Evolutionary conservation across 2,329 filamentous ascomycete species (phyloP).

Genomic region (Onygena corvina): DNA sequence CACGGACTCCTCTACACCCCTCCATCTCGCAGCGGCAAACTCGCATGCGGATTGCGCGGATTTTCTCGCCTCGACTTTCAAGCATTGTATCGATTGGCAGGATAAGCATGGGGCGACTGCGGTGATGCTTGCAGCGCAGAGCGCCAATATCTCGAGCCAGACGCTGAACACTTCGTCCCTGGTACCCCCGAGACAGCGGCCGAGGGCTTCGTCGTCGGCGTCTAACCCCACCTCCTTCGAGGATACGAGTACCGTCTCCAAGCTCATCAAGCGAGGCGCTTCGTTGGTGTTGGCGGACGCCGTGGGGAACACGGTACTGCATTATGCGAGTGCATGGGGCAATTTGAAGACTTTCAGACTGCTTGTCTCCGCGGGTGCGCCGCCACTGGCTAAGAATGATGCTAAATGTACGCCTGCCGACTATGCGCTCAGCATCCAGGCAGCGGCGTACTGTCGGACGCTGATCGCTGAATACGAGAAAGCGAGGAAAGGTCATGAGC

Average conservation of each 20-base stretch:
- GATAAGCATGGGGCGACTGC: slow-evolving; percentile 52
- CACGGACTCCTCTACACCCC: slow-evolving; percentile 64
- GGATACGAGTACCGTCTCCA: slow-evolving; percentile 21
- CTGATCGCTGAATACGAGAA: slow-evolving; percentile 50
- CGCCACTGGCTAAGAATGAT: slow-evolving; percentile 57
- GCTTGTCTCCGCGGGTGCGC: slow-evolving; percentile 65
- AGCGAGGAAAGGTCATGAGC: slow-evolving; percentile 9
- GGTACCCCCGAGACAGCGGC: slow-evolving; percentile 18
- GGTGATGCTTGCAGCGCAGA: slow-evolving; percentile 33
- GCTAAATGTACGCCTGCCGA: slow-evolving; percentile 75
- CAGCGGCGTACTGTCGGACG: slow-evolving; percentile 72
- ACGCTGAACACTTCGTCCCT: slow-evolving; percentile 15
- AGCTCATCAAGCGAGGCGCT: slow-evolving; percentile 20
- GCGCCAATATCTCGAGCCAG: slow-evolving; percentile 16
- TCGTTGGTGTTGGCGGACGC: slow-evolving; percentile 50
- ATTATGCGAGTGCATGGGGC: slow-evolving; percentile 74
- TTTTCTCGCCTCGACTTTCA: slow-evolving; percentile 54
- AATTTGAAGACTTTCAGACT: slow-evolving; percentile 66
- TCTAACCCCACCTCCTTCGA: slow-evolving; percentile 19
- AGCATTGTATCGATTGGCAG: slow-evolving; percentile 49
- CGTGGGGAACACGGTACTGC: slow-evolving; percentile 73
- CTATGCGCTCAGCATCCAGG: slow-evolving; percentile 69
- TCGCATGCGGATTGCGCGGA: slow-evolving; percentile 65
- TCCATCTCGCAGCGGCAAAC: slow-evolving; percentile 62
- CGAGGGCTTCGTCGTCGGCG: slow-evolving; percentile 13